Base-by-base conservation (phyloP, 2,329 filamentous ascomycete species). In the Fusarium armeniacum region DNA sequence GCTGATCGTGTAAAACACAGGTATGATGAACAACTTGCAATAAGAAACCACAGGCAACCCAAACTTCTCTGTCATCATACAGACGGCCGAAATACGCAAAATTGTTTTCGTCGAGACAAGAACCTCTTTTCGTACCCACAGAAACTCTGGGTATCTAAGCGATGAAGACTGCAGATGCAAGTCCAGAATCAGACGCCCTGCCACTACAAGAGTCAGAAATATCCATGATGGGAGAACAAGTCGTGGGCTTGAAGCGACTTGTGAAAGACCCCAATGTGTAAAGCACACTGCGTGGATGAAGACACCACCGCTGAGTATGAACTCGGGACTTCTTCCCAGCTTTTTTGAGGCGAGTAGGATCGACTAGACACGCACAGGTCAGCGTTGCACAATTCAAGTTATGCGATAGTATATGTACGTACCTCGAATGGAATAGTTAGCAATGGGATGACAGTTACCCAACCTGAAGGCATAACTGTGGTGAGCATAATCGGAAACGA, bases 331-430 rank as follows among this genome's bases (percentile, higher is more conserved):
- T 18, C 49, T 52, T n/a, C 49, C 49, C 2, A 52, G 10, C 24
- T 30, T 40, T 38, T 6, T 22, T 2, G 24, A 28, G 0, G 49
- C 9, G 1, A 52, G 35, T 13, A 52, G 12, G 16, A 52, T 52
- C 2, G 49, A 51, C 49, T 51, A 3, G 4, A 20, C 15, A 30
- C 1, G 4, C 2, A 16, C 2, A 7, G 28, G 18, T 51, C 6
- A 40, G 33, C 5, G 12, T 5, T 12, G 10, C 2, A 1, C 1
- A 36, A 1, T 26, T 0, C 1, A 6, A 10, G 1, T 8, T 1
- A 6, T 20, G 3, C 3, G 6, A 7, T 15, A 26, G 3, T 2
- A 15, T 9, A 2, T 8, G 0, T 12, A 16, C 22, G 0, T 51
- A 40, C 49, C 49, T 51, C 49, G 4, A 51, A 40, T 6, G 49